Percentiles rank a stretch among this genome's conserved stretches.
These are phyloP conservation scores for Chlamydomonas schloesseri DNA, from an alignment of 139 green algal genomes.

Conservation along the genomic window DNA sequence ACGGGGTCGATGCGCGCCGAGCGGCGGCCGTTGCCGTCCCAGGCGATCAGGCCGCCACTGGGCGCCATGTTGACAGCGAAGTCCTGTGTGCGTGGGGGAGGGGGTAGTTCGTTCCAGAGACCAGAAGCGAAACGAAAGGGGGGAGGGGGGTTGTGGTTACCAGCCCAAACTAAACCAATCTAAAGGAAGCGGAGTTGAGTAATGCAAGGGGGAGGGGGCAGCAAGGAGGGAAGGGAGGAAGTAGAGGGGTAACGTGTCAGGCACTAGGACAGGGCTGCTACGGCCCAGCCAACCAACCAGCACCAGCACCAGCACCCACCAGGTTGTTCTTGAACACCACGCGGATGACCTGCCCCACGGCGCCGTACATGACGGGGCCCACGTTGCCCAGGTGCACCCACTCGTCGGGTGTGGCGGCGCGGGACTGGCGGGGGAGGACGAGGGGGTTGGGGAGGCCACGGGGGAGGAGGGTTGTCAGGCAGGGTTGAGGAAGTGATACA, in stretches of 20 bases:
- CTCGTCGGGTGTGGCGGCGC: neutral
- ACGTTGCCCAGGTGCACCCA: slow-evolving; percentile 53
- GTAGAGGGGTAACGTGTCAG: too few species aligned
- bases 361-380: slow-evolving; percentile 61
- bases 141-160: too few species aligned
- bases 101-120: too few species aligned
- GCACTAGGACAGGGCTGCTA: too few species aligned
- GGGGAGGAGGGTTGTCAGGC: neutral
- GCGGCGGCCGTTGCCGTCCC: neutral
- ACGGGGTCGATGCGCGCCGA: neutral
- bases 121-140: too few species aligned
- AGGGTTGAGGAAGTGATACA: neutral
- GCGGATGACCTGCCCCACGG: slow-evolving; percentile 65
- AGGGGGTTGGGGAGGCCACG: neutral
- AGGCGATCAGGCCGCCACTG: slow-evolving; percentile 27
- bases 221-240: too few species aligned
- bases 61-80: slow-evolving; percentile 65
- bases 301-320: too few species aligned
- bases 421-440: neutral
- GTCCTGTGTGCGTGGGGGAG: too few species aligned
- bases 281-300: too few species aligned
- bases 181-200: too few species aligned
- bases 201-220: too few species aligned
- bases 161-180: too few species aligned
- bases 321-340: slow-evolving; percentile 63